Conservation (phyloP, 2,329 filamentous ascomycete genomes). For the Aureobasidium melanogenum region DNA sequence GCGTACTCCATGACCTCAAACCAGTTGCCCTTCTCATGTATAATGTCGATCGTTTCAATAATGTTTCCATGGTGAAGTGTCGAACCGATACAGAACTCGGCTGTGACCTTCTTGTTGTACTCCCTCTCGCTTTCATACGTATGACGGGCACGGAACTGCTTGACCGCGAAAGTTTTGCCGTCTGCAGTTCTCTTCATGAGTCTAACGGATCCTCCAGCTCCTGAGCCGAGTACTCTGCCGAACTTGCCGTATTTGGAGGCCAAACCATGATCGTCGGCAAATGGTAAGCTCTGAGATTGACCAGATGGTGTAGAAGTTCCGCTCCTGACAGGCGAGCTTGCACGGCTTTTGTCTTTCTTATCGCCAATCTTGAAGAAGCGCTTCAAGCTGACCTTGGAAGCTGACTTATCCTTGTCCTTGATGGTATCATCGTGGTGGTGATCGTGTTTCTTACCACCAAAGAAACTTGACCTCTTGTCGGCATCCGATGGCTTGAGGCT, state of each 20-base stretch:
- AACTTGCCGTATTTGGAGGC: constrained; percentile 92
- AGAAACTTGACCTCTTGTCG: constrained; percentile 47
- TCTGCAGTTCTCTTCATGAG: constrained; percentile 91
- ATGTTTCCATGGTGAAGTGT: constrained; percentile 96
- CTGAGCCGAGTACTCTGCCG: constrained; percentile 85
- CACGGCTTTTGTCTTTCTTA: constrained; percentile 39
- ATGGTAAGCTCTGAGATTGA: constrained; percentile 49
- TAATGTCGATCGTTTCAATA: constrained; percentile 93
- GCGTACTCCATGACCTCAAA: constrained; percentile 99
- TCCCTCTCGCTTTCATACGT: constrained; percentile 90
- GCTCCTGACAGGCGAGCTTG: constrained; percentile 18
- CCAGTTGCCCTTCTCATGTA: constrained; percentile 90
- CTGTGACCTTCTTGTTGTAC: constrained; percentile 96
- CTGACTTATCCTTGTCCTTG: constrained; percentile 34
- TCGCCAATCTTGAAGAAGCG: constrained; percentile 83
- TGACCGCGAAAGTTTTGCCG: constrained; percentile 89
- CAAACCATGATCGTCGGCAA: constrained; percentile 87
- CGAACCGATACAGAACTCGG: constrained; percentile 96
- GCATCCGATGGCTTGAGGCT: constrained; percentile 16
- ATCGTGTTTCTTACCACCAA: constrained; percentile 46
- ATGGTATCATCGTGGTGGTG: constrained; percentile 36
- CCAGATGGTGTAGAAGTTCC: constrained; percentile 31
- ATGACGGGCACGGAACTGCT: constrained; percentile 88
- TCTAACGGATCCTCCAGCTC: constrained; percentile 87
- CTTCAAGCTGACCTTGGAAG: constrained; percentile 91